Conservation (phyloP, 345 rosid genomes). For the Fremontodendron californicum region DNA sequence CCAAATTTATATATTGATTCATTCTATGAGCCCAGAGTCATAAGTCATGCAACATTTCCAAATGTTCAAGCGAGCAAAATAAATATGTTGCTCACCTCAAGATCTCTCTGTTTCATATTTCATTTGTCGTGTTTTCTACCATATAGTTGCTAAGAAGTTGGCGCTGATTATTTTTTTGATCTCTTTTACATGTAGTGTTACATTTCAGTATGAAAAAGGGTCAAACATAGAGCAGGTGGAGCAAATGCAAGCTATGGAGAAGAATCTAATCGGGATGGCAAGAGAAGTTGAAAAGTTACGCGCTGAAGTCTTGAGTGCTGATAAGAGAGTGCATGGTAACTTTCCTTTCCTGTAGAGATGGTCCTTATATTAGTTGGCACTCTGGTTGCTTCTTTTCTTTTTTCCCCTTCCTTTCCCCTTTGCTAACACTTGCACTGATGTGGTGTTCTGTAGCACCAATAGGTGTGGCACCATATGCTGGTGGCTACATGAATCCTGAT, state of each 20-base stretch:
- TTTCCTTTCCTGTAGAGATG: not conserved
- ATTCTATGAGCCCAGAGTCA: not conserved
- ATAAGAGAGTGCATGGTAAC: conserved; percentile 40
- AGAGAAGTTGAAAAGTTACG: conserved; percentile 60
- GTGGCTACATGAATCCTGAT: conserved; percentile 24
- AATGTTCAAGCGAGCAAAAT: not conserved
- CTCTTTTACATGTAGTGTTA: conserved; percentile 35
- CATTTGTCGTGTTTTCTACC: not conserved
- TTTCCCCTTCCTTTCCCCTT: not conserved
- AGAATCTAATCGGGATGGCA: conserved; percentile 54
- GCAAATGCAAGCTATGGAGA: conserved; percentile 63
- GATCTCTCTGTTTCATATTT: not conserved
- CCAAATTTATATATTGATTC: not conserved
- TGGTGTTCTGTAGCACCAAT: not conserved
- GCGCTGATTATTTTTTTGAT: conserved; percentile 1
- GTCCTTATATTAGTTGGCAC: not conserved
- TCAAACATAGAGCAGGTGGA: conserved; percentile 57
- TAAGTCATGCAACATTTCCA: not conserved
- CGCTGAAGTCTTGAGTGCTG: conserved; percentile 42
- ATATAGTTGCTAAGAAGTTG: not conserved
- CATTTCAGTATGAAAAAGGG: conserved; percentile 63
- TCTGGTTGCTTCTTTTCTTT: not conserved
- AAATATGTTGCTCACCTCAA: not conserved
- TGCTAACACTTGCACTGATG: conserved; percentile 10
- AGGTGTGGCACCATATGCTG: conserved; percentile 23